Percentiles rank a stretch among this genome's conserved stretches.
Evolutionary conservation across 2,329 filamentous ascomycete genomes (phyloP).

Genomic region (Aureobasidium sp.): DNA sequence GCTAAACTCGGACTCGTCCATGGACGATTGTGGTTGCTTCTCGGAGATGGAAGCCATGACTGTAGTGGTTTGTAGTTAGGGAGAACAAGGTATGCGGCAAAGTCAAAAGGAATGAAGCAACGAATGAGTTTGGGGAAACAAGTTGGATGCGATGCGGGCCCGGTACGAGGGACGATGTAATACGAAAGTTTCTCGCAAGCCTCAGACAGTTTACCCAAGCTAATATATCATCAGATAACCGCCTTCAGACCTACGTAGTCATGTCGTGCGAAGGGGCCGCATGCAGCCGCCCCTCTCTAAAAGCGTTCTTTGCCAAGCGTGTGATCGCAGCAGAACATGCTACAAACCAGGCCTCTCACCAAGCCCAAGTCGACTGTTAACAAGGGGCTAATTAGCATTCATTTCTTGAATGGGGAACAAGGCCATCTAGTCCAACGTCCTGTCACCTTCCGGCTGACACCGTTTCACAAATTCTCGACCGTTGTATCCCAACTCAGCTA

Average conservation of each 20-base stretch:
- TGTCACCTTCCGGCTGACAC: background rate
- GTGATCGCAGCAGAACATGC: background rate
- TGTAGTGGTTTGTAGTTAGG: background rate
- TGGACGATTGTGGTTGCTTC: background rate
- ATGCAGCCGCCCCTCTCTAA: conserved; percentile 4
- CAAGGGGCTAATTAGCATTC: conserved; percentile 6
- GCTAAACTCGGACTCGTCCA: conserved; percentile 5
- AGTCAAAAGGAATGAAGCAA: background rate
- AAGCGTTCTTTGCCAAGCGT: background rate
- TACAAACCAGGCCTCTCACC: background rate
- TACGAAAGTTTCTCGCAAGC: background rate
- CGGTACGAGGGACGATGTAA: background rate
- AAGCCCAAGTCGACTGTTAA: background rate
- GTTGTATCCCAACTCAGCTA: background rate
- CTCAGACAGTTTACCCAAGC: background rate
- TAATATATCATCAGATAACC: conserved; percentile 8
- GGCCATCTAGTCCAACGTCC: background rate
- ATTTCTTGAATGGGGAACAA: background rate
- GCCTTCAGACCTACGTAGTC: background rate
- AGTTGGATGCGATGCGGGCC: background rate
- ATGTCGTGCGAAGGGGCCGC: background rate
- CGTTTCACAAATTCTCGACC: background rate
- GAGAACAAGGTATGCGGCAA: background rate
- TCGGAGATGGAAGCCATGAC: conserved; percentile 1
- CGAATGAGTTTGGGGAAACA: background rate